Evolutionary conservation across 2,329 filamentous ascomycete species (phyloP).

Genomic region (Lasiodiplodia sp.): DNA sequence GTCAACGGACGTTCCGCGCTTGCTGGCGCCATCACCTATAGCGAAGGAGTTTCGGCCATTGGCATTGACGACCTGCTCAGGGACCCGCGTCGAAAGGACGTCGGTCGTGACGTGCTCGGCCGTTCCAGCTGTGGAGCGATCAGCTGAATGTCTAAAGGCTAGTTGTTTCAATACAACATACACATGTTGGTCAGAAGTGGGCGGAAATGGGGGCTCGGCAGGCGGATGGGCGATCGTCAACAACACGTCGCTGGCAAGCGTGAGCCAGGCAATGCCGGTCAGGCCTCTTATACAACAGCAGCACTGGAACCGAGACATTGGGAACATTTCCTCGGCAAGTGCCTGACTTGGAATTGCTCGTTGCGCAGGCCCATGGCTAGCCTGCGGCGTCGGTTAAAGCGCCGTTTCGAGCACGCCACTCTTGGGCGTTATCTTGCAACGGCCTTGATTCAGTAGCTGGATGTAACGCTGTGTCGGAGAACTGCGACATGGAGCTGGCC

Average conservation of each 20-base stretch:
- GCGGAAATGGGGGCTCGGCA: not conserved
- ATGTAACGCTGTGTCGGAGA: conserved; percentile 3
- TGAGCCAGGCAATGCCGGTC: not conserved
- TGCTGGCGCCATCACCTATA: conserved; percentile 8
- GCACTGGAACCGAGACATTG: not conserved
- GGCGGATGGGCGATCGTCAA: conserved; percentile 8
- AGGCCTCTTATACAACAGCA: conserved; percentile 3
- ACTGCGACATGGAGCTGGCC: not conserved
- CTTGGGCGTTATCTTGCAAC: conserved; percentile 26
- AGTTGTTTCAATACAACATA: not conserved
- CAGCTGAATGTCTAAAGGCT: not conserved
- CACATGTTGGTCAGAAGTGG: conserved; percentile 17
- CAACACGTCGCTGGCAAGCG: conserved; percentile 4
- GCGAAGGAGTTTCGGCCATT: conserved; percentile 15
- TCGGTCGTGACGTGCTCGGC: conserved; percentile 17
- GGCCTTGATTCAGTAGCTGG: not conserved
- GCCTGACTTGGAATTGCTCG: not conserved
- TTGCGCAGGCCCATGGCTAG: conserved; percentile 7
- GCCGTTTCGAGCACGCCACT: conserved; percentile 21
- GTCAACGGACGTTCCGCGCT: not conserved
- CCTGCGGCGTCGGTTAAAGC: not conserved
- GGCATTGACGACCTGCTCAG: not conserved
- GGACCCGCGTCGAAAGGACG: conserved; percentile 11
- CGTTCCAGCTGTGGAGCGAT: conserved; percentile 1
- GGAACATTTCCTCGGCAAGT: not conserved